These are phyloP conservation scores for Zygosaccharomyces lentus DNA, from an alignment of 805 yeast genomes.

Conservation along the genomic window DNA sequence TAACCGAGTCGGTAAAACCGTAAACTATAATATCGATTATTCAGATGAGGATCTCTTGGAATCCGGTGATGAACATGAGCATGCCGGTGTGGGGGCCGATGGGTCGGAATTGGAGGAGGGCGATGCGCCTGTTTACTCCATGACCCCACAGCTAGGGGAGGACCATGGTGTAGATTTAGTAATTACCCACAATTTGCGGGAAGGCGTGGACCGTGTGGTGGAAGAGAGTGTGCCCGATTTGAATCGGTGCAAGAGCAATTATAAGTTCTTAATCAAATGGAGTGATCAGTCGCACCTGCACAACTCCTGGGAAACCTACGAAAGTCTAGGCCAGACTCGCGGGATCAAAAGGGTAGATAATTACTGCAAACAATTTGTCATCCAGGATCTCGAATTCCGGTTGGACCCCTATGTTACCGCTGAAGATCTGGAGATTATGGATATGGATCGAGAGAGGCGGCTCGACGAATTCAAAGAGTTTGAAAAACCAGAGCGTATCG, in stretches of 20 bases:
- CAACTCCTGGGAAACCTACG: conserved; percentile 86
- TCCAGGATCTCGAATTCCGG: conserved; percentile 70
- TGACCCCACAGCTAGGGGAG: conserved; percentile 34
- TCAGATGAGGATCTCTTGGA: conserved; percentile 46
- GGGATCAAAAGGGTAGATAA: conserved; percentile 88
- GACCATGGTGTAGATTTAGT: conserved; percentile 29
- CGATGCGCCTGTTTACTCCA: conserved; percentile 24
- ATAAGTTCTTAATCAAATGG: conserved; percentile 77
- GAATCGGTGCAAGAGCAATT: conserved; percentile 54
- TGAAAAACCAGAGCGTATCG: conserved; percentile 83
- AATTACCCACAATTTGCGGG: conserved; percentile 28
- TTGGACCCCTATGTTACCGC: conserved; percentile 76
- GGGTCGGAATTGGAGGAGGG: conserved; percentile 22
- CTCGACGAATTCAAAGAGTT: conserved; percentile 80
- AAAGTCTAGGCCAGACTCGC: conserved; percentile 44
- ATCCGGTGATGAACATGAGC: conserved; percentile 28
- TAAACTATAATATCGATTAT: conserved; percentile 73
- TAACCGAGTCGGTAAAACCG: conserved; percentile 56
- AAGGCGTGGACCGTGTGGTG: conserved; percentile 22
- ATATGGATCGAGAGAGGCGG: conserved; percentile 79
- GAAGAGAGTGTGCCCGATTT: conserved; percentile 38
- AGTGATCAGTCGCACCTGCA: conserved; percentile 81
- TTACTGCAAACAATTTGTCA: conserved; percentile 73
- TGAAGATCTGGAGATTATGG: conserved; percentile 92
- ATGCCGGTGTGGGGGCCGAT: conserved; percentile 31